Evolutionary conservation across 148 eudicot species (phyloP), one percentile per base, ranked within the genome.

Genomic region (Vaccinium myrtillus): DNA sequence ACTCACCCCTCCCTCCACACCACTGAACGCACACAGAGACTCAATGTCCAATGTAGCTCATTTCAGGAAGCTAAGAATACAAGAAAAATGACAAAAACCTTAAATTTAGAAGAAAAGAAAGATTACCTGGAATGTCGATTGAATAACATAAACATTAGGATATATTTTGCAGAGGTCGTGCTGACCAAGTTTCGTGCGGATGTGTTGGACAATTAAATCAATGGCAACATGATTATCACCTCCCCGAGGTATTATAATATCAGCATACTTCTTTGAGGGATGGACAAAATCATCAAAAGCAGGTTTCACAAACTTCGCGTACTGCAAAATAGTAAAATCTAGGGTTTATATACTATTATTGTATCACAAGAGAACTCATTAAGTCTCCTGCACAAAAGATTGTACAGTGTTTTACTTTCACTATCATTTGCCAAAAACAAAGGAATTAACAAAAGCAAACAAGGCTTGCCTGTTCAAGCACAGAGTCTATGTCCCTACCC

Each of bases 301-400:
- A 88, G 99, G 99, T 90, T 96, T 96, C 82, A 96, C 99, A 91
- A 96, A 96, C 87, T 94, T 96, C 23, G 98, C 99, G 88, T 96
- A 96, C 99, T 96, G 95, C 91, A 93, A 36, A 83, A 79, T 69
- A 12, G 27, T 4, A 27, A 69, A 11, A 69, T 10, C 74, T 69
- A 12, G 39, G 27, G 39, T 27, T 69, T 27, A 67, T 67, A 67
- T 25, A 25, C 36, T 25, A 25, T 13, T 67, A 23, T 67, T 4
- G 30, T 25, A 69, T 27, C 73, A 27, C 39, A 69, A 69, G 0
- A 5, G 27, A 69, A 69, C 36, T 27, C 27, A 69, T 69, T 39
- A 27, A 27, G 16, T 27, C 7, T 27, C 74, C 39, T 69, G 27
- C 27, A 27, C 39, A 4, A 36, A 69, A 27, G 39, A 69, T 27